phyloP scores from a whole-genome alignment of 176 grass and related monocot genomes.

The Triticum turgidum region DNA sequence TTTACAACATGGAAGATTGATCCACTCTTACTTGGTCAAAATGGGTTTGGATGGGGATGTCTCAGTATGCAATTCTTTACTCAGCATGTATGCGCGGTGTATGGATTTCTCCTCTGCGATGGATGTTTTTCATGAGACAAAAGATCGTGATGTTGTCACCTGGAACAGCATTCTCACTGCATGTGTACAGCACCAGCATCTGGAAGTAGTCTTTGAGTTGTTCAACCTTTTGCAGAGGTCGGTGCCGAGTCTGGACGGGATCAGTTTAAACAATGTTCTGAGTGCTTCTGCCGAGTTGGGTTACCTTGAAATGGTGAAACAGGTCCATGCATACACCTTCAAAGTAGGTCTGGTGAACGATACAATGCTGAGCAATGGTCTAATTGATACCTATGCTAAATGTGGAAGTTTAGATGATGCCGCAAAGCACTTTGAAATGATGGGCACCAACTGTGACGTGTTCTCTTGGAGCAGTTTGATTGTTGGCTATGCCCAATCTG shows the following conservation, averaged over 20 bases:
- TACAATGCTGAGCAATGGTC: slow-evolving; percentile 50
- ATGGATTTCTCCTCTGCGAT: slow-evolving; percentile 49
- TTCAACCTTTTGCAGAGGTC: slow-evolving; percentile 46
- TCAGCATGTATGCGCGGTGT: slow-evolving; percentile 60
- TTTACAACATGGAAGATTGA: slow-evolving; percentile 49
- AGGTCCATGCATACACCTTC: slow-evolving; percentile 50
- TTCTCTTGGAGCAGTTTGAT: slow-evolving; percentile 92
- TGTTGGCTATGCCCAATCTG: slow-evolving; percentile 86
- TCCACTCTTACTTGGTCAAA: slow-evolving; percentile 63
- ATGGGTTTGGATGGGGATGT: slow-evolving; percentile 34
- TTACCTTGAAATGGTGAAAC: slow-evolving; percentile 58
- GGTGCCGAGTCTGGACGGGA: slow-evolving; percentile 48
- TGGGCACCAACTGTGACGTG: slow-evolving; percentile 46
- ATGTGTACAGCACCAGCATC: slow-evolving; percentile 42
- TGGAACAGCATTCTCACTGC: slow-evolving; percentile 61
- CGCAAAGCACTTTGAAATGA: slow-evolving; percentile 59
- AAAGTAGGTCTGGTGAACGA: slow-evolving; percentile 45
- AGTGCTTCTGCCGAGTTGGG: slow-evolving; percentile 62
- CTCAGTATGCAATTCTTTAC: slow-evolving; percentile 47
- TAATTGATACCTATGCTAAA: slow-evolving; percentile 85
- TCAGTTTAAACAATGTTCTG: slow-evolving; percentile 64
- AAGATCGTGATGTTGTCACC: slow-evolving; percentile 39
- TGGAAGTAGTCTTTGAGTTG: slow-evolving; percentile 45
- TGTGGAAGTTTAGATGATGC: slow-evolving; percentile 80
- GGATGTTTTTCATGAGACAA: slow-evolving; percentile 41